Percentiles rank a stretch among this genome's conserved stretches.
These are phyloP conservation scores for Colletotrichum cereale DNA, from an alignment of 2,329 filamentous ascomycete genomes.

Conservation along the genomic window DNA sequence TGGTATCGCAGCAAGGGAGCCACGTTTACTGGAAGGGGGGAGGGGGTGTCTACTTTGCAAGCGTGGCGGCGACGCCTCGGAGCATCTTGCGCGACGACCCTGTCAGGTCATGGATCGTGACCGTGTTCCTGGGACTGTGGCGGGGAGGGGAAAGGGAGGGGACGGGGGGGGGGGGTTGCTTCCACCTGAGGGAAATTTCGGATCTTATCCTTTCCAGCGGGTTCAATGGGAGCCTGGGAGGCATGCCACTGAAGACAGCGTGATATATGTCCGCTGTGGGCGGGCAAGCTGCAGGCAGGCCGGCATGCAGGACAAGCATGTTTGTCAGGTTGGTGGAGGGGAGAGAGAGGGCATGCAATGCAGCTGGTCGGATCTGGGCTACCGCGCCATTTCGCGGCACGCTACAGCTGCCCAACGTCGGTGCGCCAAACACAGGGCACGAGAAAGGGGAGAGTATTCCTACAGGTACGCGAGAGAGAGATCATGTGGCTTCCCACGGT, in stretches of 20 bases:
- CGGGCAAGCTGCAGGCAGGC: background rate
- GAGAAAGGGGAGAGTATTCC: background rate
- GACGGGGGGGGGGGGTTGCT: background rate
- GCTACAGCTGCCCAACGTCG: slow-evolving; percentile 25
- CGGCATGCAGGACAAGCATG: slow-evolving; percentile 4
- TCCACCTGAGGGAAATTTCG: background rate
- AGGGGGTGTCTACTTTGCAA: background rate
- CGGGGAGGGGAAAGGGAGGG: background rate
- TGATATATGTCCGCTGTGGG: slow-evolving; percentile 3
- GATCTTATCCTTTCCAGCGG: background rate
- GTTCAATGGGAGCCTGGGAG: background rate
- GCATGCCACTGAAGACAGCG: background rate
- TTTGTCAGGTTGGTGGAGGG: background rate
- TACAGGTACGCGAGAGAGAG: too few relatives aligned
- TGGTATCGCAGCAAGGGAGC: background rate
- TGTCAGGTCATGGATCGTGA: slow-evolving; percentile 1
- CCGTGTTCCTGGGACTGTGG: background rate
- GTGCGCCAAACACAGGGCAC: background rate
- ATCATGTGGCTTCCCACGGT: background rate
- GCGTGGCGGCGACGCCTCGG: background rate
- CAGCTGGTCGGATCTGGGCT: slow-evolving; percentile 20
- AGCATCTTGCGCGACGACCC: background rate
- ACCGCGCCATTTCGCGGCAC: slow-evolving; percentile 21
- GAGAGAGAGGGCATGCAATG: background rate
- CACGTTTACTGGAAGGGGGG: slow-evolving; percentile 2